These are phyloP conservation scores for Calonectria montana DNA, from an alignment of 2,329 filamentous ascomycete genomes.

Conservation along the genomic window DNA sequence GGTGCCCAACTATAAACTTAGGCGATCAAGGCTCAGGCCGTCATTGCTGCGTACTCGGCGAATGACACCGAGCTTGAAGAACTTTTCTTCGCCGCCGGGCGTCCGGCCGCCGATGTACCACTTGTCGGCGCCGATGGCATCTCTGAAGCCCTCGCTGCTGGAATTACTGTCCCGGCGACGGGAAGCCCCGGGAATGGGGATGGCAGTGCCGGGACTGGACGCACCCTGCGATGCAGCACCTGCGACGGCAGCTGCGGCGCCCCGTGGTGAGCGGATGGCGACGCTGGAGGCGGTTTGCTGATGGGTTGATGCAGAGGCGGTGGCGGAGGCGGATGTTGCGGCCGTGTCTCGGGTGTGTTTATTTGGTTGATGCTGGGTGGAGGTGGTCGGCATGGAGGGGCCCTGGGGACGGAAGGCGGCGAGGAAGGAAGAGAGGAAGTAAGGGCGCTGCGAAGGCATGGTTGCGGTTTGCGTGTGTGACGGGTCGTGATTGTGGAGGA, in stretches of 20 bases:
- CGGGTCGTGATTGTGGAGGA: not conserved
- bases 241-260: slow-evolving; percentile 27
- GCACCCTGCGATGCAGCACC: slow-evolving; percentile 21
- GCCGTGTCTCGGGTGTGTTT: slow-evolving; percentile 50
- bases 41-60: slow-evolving; percentile 79
- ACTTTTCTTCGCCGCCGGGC: slow-evolving; percentile 80
- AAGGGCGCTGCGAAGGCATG: slow-evolving; percentile 66
- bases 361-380: slow-evolving; percentile 50
- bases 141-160: slow-evolving; percentile 80
- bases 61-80: slow-evolving; percentile 84
- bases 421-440: slow-evolving; percentile 68
- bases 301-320: slow-evolving; percentile 36
- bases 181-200: slow-evolving; percentile 54
- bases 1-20: slow-evolving; percentile 71
- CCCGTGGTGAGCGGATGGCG: slow-evolving; percentile 45
- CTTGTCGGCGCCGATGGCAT: slow-evolving; percentile 78
- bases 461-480: not conserved
- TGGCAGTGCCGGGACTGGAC: slow-evolving; percentile 41
- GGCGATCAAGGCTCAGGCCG: slow-evolving; percentile 77
- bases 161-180: slow-evolving; percentile 78
- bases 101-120: slow-evolving; percentile 86
- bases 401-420: slow-evolving; percentile 63
- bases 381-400: slow-evolving; percentile 48
- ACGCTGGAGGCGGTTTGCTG: slow-evolving; percentile 43
- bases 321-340: slow-evolving; percentile 34